Evolutionary conservation across 257 asterid species (phyloP), one percentile per base, ranked within the genome.

Genomic region (Solanum chmielewskii): DNA sequence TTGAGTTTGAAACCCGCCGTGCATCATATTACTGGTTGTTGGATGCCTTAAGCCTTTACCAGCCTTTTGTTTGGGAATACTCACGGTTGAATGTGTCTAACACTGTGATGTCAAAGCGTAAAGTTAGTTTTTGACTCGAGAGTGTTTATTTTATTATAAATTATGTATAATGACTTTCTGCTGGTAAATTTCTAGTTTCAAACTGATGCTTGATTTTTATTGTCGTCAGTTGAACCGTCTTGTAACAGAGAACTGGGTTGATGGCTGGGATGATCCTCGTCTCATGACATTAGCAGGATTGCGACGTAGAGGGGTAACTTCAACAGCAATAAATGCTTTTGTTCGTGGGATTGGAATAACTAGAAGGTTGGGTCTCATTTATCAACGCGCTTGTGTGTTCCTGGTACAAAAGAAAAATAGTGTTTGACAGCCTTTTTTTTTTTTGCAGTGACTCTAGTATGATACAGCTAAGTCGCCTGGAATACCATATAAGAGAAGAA

Each of bases 221-320:
- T 80, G 84, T 12, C 89, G 60, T 91, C 94, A 97, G 99, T 92
- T 97, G 80, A 97, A 97, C 88, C 98, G 93, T 56, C 96, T 97
- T 56, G 98, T 97, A 68, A 95, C 98, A 37, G 96, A 95, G 87
- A 95, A 97, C 71, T 92, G 94, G 94, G 98, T 95, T 35, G 98
- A 97, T 89, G 96, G 98, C 80, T 97, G 98, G 99, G 99, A 97
- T 89, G 99, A 97, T 90, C 99, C 99, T 83, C 98, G 98, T 75
- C 91, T 97, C 64, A 94, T 97, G 98, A 95, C 98, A 25, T 96
- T 97, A 20, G 95, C 99, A 89, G 98, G 98, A 49, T 91, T 97
- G 90, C 91, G 95, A 73, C 98, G 98, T 84, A 95, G 99, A 93
- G 99, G 99, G 77, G 96, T 95, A 77, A 95, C 98, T 76, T 89